A percentile compares a stretch with the other conserved stretches of the same genome.
These are phyloP conservation scores for Podaxis rugospora DNA, from an alignment of 768 basidiomycete genomes.

Conservation along the genomic window DNA sequence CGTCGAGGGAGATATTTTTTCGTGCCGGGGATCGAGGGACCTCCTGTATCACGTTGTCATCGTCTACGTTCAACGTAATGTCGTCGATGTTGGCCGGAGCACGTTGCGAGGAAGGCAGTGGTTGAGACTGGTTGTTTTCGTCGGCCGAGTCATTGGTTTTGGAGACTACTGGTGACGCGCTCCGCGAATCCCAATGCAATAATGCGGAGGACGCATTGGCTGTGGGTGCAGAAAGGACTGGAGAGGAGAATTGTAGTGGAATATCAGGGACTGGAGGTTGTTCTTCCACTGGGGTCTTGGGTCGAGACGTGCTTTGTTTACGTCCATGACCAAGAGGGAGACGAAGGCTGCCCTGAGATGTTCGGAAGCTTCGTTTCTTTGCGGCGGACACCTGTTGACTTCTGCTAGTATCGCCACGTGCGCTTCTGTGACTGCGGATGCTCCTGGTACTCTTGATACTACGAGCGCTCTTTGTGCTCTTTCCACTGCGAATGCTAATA, in stretches of 20 bases:
- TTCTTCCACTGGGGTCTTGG: conserved; percentile 20
- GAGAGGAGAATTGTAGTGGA: conserved; percentile 25
- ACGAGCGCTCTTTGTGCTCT: conserved; percentile 25
- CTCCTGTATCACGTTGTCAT: conserved; percentile 6
- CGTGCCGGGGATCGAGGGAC: conserved; percentile 4
- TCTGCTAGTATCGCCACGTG: conserved; percentile 22
- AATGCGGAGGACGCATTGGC: conserved; percentile 21
- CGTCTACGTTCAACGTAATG: conserved; percentile 6
- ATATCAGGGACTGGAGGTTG: conserved; percentile 31
- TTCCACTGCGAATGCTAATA: conserved; percentile 16
- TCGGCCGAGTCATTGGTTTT: background rate
- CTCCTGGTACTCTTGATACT: conserved; percentile 32
- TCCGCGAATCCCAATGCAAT: conserved; percentile 14
- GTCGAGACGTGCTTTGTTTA: conserved; percentile 17
- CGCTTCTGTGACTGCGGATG: conserved; percentile 27
- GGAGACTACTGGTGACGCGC: conserved; percentile 1
- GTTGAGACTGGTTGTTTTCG: background rate
- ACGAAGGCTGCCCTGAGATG: conserved; percentile 65
- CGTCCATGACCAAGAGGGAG: conserved; percentile 36
- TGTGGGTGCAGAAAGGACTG: conserved; percentile 13
- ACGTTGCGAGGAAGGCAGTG: background rate
- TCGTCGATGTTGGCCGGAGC: conserved; percentile 6
- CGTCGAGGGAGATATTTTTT: conserved; percentile 9
- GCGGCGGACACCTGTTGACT: conserved; percentile 57
- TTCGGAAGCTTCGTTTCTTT: conserved; percentile 54